Base-by-base conservation (phyloP, 768 basidiomycete species). In the Lactarius indigo region DNA sequence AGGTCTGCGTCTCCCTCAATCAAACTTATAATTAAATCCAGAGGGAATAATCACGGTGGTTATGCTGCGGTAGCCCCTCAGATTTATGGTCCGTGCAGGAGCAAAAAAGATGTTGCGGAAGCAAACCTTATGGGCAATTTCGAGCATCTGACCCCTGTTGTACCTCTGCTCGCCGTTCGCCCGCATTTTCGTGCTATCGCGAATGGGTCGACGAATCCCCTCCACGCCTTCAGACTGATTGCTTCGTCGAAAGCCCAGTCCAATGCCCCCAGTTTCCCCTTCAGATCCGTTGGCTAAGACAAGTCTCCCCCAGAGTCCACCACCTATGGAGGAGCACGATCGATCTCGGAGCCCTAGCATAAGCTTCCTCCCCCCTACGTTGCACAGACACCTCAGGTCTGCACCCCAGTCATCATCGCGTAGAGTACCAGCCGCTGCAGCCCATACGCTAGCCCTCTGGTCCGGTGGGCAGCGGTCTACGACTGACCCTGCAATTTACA, bases 351-450 rank as follows among this genome's bases (percentile, higher is more conserved):
- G 74, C 65, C 68, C 61, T 23, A 72, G 73, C 66, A 76, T 79
- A 67, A 85, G 83, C 77, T 82, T 82, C 35, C 79, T 87, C 20
- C 85, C 85, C 42, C 78, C 76, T 66, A 82, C 79, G 67, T 79
- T 87, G 47, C 80, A 79, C 64, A 80, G 80, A n/a, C 82, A 80
- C 69, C 79, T 85, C 57, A 64, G 67, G 59, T 70, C 73, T 44
- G 66, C 64, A 30, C 61, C 72, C 44, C 64, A 60, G 55, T 61
- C 67, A 20, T 61, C 67, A 17, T 39, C 61, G 28, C 65, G 56
- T 63, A 58, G 59, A 42, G 31, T 59, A 39, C 35, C 70, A 20
- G 58, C 31, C 12, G 56, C 15, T 20, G 58, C 33, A 9, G 26
- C 37, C 58, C 60, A 44, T 18, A 28, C 63, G 57, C 60, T 30